Conservation (phyloP, 441 rosid species). For the Erodium chrysanthum region DNA sequence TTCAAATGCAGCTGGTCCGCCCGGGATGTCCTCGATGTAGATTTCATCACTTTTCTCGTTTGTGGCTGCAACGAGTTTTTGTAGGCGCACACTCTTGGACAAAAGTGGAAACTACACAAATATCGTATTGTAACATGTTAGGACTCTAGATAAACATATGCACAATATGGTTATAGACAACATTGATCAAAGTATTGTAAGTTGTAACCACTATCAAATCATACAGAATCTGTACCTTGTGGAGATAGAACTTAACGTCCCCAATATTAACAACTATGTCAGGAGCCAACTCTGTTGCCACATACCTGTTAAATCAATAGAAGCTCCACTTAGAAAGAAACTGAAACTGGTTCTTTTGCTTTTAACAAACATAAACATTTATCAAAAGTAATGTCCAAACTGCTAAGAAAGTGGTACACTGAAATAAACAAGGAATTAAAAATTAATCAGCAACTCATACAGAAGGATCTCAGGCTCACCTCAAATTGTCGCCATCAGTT, state of each 20-base stretch:
- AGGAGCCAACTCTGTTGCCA: constrained; percentile 60
- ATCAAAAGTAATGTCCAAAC: background rate
- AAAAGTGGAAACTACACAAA: constrained; percentile 77
- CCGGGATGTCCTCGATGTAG: constrained; percentile 56
- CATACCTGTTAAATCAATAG: too few species aligned
- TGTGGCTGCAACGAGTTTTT: constrained; percentile 43
- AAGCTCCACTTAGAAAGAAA: too few species aligned
- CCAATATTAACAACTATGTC: constrained; percentile 64
- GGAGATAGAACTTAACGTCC: constrained; percentile 72
- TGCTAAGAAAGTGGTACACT: background rate
- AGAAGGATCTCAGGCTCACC: constrained; percentile 35
- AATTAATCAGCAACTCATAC: constrained; percentile 11
- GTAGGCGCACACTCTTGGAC: constrained; percentile 72
- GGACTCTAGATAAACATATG: background rate
- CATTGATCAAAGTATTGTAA: too few species aligned
- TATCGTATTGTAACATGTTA: too few species aligned
- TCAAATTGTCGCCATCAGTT: constrained; percentile 40
- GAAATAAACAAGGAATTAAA: background rate
- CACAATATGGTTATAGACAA: background rate
- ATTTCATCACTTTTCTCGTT: constrained; percentile 52
- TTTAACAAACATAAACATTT: too few species aligned
- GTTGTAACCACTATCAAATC: too few species aligned
- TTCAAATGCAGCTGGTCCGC: constrained; percentile 84
- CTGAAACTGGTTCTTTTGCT: too few species aligned
- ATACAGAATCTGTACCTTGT: constrained; percentile 43